Evolutionary conservation across 2,329 filamentous ascomycete genomes (phyloP), one percentile per base, ranked within the genome.

Genomic region (Fulvia fulva): DNA sequence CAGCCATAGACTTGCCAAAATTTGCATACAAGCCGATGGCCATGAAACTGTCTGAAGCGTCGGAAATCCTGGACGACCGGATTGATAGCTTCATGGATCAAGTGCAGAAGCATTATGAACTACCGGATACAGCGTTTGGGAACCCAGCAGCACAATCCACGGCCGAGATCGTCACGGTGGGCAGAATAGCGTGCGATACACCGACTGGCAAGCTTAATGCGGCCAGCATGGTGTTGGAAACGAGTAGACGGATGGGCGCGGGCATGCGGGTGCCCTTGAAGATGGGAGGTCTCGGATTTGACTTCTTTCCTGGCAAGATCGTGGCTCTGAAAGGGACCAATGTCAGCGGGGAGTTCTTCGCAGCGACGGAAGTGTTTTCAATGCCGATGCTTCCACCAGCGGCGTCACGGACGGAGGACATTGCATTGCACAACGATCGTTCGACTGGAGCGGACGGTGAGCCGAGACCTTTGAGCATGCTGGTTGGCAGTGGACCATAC

Each of bases 281-380:
- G 63, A 78, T 97, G 57, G 83, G 88, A 60, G 82, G 82, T 2
- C 73, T 96, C 1, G 77, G 80, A 63, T 94, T 88, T 75, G 88
- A 90, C 70, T 90, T 97, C 77, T 97, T 97, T 71, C 94, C 93
- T 0, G 94, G 94, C 5, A 92, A 97, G 71, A 91, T 97, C 53
- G 90, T 96, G 28, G 94, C 93, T 6, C 76, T 97, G 26, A 83
- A 83, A 61, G 94, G 94, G 7, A 91, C 86, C 66, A 99, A 99
- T 71, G 86, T 91, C 21, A 91, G 90, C 0, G 93, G 93, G 0
- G 83, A 86, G 37, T 87, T 89, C 67, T 97, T 97, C 66, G 83
- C 86, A 0, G 91, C 94, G 30, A 86, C 83, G 32, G 86, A 97
- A 68, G 76, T 94, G 2, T 80, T 97, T 6, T 78, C 87, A 0